A percentile compares a stretch with the other conserved stretches of the same genome.
These are phyloP conservation scores for Ascoidea asiatica DNA, from an alignment of 805 yeast species.

Conservation along the genomic window DNA sequence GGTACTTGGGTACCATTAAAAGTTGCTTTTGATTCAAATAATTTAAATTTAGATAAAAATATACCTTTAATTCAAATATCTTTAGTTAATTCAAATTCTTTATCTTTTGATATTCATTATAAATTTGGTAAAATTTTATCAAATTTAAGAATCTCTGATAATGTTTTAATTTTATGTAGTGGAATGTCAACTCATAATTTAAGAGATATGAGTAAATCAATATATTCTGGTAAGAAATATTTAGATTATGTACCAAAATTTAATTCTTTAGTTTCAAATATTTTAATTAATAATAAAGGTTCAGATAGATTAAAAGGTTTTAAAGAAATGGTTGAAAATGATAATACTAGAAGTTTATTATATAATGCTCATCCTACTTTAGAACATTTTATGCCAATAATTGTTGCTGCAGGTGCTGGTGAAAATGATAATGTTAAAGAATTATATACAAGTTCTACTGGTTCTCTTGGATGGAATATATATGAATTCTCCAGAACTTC, in stretches of 20 bases:
- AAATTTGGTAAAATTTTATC: slow-evolving; percentile 43
- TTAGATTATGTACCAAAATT: slow-evolving; percentile 41
- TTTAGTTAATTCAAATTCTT: slow-evolving; percentile 20
- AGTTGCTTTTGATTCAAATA: slow-evolving; percentile 42
- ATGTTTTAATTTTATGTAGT: slow-evolving; percentile 44
- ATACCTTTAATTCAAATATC: slow-evolving; percentile 39
- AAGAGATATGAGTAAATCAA: slow-evolving; percentile 30
- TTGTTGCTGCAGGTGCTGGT: slow-evolving; percentile 44
- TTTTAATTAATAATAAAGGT: slow-evolving; percentile 20
- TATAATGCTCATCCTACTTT: slow-evolving; percentile 58
- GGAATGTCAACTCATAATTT: slow-evolving; percentile 79
- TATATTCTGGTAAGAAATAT: slow-evolving; percentile 12
- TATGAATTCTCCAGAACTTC: too few relatives aligned
- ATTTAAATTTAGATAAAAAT: slow-evolving; percentile 18
- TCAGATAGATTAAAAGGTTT: slow-evolving; percentile 23
- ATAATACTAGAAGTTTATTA: slow-evolving; percentile 21
- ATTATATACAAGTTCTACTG: slow-evolving; percentile 28
- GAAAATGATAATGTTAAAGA: slow-evolving; percentile 27
- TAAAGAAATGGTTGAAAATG: slow-evolving; percentile 19
- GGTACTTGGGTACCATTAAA: slow-evolving; percentile 76
- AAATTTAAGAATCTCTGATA: slow-evolving; percentile 35
- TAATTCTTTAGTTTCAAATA: slow-evolving; percentile 28
- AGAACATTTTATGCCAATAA: slow-evolving; percentile 61
- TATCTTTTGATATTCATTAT: slow-evolving; percentile 28
- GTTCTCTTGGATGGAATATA: slow-evolving; percentile 58